phyloP scores from a whole-genome alignment of 2,329 filamentous ascomycete genomes.

The Colletotrichum tabaci region DNA sequence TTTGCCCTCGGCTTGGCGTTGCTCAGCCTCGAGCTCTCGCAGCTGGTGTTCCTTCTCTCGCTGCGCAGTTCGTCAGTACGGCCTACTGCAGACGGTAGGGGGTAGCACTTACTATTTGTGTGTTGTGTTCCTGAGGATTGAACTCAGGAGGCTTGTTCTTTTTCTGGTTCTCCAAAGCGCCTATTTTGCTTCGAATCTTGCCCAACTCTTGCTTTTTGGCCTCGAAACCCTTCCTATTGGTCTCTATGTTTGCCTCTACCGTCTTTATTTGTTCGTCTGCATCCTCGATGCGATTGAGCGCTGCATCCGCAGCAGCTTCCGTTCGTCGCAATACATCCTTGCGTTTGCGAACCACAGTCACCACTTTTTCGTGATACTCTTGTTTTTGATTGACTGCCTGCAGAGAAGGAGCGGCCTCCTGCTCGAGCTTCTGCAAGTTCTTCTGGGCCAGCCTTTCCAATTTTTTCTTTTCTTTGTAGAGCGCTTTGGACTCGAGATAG shows the following conservation, averaged over 20 bases:
- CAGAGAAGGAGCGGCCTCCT: slow-evolving; percentile 75
- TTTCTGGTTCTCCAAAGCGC: slow-evolving; percentile 73
- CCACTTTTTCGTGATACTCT: slow-evolving; percentile 73
- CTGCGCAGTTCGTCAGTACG: slow-evolving; percentile 56
- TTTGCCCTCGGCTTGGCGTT: slow-evolving; percentile 55
- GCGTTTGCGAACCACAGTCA: slow-evolving; percentile 68
- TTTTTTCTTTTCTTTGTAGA: slow-evolving; percentile 67
- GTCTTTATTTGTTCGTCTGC: slow-evolving; percentile 39
- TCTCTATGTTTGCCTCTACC: slow-evolving; percentile 61
- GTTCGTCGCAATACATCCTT: slow-evolving; percentile 67
- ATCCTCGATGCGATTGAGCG: slow-evolving; percentile 59
- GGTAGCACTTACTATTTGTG: slow-evolving; percentile 73
- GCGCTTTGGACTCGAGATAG: slow-evolving; percentile 70
- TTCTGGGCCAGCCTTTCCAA: slow-evolving; percentile 67
- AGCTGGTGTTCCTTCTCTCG: slow-evolving; percentile 72
- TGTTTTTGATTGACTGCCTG: slow-evolving; percentile 79
- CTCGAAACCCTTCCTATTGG: slow-evolving; percentile 65
- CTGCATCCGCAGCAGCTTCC: slow-evolving; percentile 65
- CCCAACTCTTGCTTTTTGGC: slow-evolving; percentile 67
- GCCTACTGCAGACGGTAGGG: neutral
- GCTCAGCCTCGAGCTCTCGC: slow-evolving; percentile 65
- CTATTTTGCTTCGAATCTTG: slow-evolving; percentile 70
- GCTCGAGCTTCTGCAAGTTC: slow-evolving; percentile 73
- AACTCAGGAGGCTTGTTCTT: slow-evolving; percentile 77
- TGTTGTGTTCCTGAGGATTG: slow-evolving; percentile 79